phyloP scores from a whole-genome alignment of 108 stramenopile genomes.

The Cyclostephanos invisitatus region DNA sequence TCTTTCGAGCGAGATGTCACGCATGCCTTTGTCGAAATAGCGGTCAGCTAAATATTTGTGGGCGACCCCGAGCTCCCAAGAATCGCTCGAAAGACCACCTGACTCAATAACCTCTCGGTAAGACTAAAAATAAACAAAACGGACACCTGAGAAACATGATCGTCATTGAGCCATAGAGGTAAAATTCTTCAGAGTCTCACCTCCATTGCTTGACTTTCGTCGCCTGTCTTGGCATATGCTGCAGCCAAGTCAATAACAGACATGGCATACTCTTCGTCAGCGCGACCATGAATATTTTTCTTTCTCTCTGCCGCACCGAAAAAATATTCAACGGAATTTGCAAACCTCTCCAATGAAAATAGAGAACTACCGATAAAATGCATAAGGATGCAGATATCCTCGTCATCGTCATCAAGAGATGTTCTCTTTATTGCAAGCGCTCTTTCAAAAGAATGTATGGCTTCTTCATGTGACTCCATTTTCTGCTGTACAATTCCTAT shows the following conservation, averaged over 20 bases:
- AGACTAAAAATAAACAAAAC: slow-evolving; percentile 11
- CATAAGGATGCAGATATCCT: slow-evolving; percentile 42
- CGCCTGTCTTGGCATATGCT: slow-evolving; percentile 44
- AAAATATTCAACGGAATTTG: slow-evolving; percentile 40
- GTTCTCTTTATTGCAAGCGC: slow-evolving; percentile 50
- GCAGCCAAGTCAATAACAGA: slow-evolving; percentile 46
- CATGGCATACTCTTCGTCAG: slow-evolving; percentile 45
- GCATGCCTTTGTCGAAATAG: slow-evolving; percentile 26
- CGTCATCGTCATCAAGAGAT: slow-evolving; percentile 35
- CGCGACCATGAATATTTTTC: slow-evolving; percentile 24
- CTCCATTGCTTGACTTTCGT: slow-evolving; percentile 39
- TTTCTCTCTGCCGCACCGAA: slow-evolving; percentile 28
- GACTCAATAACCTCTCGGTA: slow-evolving; percentile 50
- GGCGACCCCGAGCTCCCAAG: slow-evolving; percentile 53
- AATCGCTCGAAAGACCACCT: slow-evolving; percentile 43
- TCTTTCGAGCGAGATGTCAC: slow-evolving; percentile 32
- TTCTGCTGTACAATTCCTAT: slow-evolving; percentile 59
- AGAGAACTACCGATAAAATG: slow-evolving; percentile 51
- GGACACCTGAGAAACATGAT: not conserved
- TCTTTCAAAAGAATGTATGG: slow-evolving; percentile 44
- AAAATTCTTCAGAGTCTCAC: slow-evolving; percentile 6
- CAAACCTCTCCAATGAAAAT: slow-evolving; percentile 32
- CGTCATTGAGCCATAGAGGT: not conserved
- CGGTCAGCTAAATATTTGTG: slow-evolving; percentile 37
- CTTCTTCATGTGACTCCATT: slow-evolving; percentile 33